phyloP scores from a whole-genome alignment of 345 rosid species.

The Theobroma cacao region DNA sequence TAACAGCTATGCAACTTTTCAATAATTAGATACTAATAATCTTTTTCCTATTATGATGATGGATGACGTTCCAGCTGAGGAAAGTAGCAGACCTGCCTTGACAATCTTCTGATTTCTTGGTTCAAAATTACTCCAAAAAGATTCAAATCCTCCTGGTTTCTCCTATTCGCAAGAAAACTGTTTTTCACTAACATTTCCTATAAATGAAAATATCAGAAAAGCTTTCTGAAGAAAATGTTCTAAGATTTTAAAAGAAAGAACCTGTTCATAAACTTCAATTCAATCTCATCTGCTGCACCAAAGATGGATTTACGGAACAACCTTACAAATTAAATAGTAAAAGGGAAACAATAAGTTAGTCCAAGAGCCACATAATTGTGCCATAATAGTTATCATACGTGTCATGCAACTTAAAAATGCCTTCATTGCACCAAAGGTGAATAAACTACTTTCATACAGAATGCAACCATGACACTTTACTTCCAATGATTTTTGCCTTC shows the following conservation, averaged over 20 bases:
- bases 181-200: slow-evolving; percentile 15
- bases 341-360: slow-evolving; percentile 2
- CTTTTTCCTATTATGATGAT: background rate
- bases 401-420: background rate
- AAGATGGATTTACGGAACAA: slow-evolving; percentile 90
- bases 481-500: background rate
- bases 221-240: background rate
- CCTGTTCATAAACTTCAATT: slow-evolving; percentile 95
- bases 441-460: background rate
- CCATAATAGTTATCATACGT: background rate
- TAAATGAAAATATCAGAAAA: background rate
- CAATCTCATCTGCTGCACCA: slow-evolving; percentile 96
- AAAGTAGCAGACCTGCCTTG: slow-evolving; percentile 61
- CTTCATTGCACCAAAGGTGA: background rate
- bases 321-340: slow-evolving; percentile 37
- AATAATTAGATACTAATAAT: no score
- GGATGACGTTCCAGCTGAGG: background rate
- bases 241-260: slow-evolving; percentile 17
- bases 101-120: slow-evolving; percentile 86
- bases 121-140: slow-evolving; percentile 81
- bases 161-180: slow-evolving; percentile 42
- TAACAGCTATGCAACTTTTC: background rate
- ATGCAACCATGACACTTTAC: background rate
- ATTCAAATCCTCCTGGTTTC: slow-evolving; percentile 85
- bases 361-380: background rate